Evolutionary conservation across 148 eudicot genomes (phyloP), one percentile per base, ranked within the genome.

Genomic region (Dysphania ambrosioides): DNA sequence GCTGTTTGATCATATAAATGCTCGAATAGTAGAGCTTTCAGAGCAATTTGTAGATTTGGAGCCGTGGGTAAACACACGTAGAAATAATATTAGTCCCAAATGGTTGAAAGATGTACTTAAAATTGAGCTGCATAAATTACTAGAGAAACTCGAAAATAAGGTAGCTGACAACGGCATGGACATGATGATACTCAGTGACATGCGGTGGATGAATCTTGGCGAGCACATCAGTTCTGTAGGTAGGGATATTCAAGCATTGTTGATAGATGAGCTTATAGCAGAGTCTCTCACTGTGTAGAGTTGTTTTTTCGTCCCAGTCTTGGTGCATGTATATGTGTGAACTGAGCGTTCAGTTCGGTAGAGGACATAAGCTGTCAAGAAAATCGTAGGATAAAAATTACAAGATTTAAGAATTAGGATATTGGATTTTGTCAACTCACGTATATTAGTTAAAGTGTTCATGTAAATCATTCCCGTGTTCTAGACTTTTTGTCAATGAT

Each of bases 1-100:
- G 66, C 82, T 96, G 19, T 90, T 92, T 66, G 93, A 92, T 79
- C 81, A 81, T 42, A 87, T 92, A 67, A 88, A 89, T 68, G 74
- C 80, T 8, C 83, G 82, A 62, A 75, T 92, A 15, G 6, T 78
- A 27, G 88, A 86, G 41, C 79, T 89, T 35, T 80, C 80, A 72
- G 63, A 77, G 74, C 73, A 49, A 64, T 64, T 71, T 51, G 30
- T 72, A 24, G 82, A 87, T 64, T 58, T 82, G 9, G 81, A 78
- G 70, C 83, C 87, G 1, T 85, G 85, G 90, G 81, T 73, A 68
- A 79, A 66, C 66, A 81, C 79, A 2, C 55, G 60, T 35, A 11
- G 56, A 27, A 19, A 65, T 56, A 71, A 65, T 59, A 35, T 78
- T 59, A 49, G 53, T 26, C 79, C 55, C 29, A 44, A 24, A 24